A percentile compares a stretch with the other conserved stretches of the same genome.
phyloP scores from a whole-genome alignment of 768 basidiomycete genomes.

The Naematelia encephala region DNA sequence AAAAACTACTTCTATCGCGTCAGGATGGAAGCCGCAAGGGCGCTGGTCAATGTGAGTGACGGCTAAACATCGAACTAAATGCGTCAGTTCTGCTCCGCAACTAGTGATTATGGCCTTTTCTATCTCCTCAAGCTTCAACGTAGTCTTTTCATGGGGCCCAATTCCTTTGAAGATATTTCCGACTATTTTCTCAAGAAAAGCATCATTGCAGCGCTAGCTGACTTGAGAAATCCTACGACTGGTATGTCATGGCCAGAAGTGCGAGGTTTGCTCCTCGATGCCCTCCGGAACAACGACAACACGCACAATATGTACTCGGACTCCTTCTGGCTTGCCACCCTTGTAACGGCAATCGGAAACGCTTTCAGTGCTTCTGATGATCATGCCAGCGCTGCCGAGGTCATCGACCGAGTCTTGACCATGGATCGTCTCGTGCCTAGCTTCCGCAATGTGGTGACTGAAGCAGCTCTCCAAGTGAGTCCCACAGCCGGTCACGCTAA shows the following conservation, averaged over 20 bases:
- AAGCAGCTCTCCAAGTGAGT: conserved; percentile 81
- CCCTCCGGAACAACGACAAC: conserved; percentile 93
- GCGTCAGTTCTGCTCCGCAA: conserved; percentile 72
- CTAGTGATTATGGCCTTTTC: conserved; percentile 85
- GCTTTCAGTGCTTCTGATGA: conserved; percentile 60
- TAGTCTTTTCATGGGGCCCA: conserved; percentile 72
- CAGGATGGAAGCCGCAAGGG: conserved; percentile 86
- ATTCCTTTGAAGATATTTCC: conserved; percentile 84
- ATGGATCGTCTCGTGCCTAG: conserved; percentile 96
- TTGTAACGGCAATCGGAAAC: conserved; percentile 77
- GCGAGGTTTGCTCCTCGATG: conserved; percentile 81
- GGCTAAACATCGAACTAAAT: conserved; percentile 4
- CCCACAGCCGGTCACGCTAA: background rate
- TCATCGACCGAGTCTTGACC: conserved; percentile 79
- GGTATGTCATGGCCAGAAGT: conserved; percentile 83
- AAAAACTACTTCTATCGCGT: conserved; percentile 95
- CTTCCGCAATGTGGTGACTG: conserved; percentile 86
- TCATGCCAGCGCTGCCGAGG: conserved; percentile 55
- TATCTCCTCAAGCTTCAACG: conserved; percentile 93
- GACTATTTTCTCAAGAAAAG: conserved; percentile 93
- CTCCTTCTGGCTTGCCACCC: conserved; percentile 79
- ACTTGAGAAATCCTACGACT: conserved; percentile 68
- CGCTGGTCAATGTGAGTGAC: conserved; percentile 70
- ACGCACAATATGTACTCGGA: conserved; percentile 76
- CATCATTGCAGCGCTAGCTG: conserved; percentile 75